These are phyloP conservation scores for Leccinum uliginosum DNA, from an alignment of 768 basidiomycete species.

Conservation along the genomic window DNA sequence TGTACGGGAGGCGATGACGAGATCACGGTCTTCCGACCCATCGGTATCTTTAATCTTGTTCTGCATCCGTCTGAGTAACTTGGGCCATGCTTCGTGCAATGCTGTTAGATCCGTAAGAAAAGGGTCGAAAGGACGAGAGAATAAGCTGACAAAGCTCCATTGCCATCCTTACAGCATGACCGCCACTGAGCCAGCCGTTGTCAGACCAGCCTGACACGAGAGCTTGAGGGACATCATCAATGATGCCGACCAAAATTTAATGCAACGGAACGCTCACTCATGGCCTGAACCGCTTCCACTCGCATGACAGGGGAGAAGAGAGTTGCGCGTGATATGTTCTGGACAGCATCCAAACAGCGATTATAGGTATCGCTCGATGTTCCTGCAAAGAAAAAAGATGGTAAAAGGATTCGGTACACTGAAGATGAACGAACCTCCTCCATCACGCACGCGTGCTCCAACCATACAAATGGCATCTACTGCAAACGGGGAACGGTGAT, in stretches of 20 bases:
- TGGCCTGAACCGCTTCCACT: conserved; percentile 87
- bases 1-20: conserved; percentile 78
- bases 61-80: conserved; percentile 73
- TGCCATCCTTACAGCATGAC: conserved; percentile 96
- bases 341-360: conserved; percentile 79
- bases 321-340: conserved; percentile 77
- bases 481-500: conserved; percentile 88
- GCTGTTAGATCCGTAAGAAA: conserved; percentile 39
- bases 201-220: conserved; percentile 93
- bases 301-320: conserved; percentile 83
- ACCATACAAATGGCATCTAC: conserved; percentile 93
- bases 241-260: neutral
- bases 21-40: conserved; percentile 61
- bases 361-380: conserved; percentile 69
- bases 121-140: neutral
- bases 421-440: conserved; percentile 57
- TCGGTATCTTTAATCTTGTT: conserved; percentile 47
- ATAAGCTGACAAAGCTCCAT: conserved; percentile 76
- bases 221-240: conserved; percentile 41
- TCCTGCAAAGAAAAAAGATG: conserved; percentile 40
- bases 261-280: conserved; percentile 56
- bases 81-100: conserved; percentile 90
- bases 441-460: conserved; percentile 85
- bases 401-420: neutral
- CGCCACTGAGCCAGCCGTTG: conserved; percentile 92